Base-by-base conservation (phyloP, 768 basidiomycete species). In the Termitomyces sp. region DNA sequence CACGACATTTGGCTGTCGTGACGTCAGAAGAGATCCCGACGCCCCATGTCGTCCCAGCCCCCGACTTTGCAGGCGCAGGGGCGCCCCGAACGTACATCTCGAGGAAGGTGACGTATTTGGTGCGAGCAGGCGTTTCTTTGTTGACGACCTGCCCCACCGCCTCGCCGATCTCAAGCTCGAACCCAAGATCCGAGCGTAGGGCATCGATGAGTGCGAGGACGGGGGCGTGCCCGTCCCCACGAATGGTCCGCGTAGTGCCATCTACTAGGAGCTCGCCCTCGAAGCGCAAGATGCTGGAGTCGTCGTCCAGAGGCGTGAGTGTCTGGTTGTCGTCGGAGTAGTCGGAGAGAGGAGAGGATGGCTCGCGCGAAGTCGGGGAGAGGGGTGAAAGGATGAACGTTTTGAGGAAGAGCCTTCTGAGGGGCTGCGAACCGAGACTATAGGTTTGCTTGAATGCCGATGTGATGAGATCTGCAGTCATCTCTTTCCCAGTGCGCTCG, bases 141-240 rank as follows among this genome's bases (percentile, higher is more conserved):
- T 63, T 83, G 58, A 92, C 81, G 31, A 82, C 78, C 70, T 92
- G 89, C 59, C 89, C 87, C 8, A 81, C 75, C 68, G 88, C 91
- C 69, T 91, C 90, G 53, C 87, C 80, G 41, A 92, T 71, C 48
- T 80, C 74, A 57, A 92, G 75, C 62, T 87, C 73, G 63, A 92
- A 76, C 54, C 82, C 83, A 38, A 90, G 79, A 63, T 86, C 82
- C 1, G 73, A 74, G 60, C 76, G 76, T 40, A 94, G 81, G n/a
- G 90, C 89, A 56, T 89, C 75, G 35, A 94, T 76, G 61, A 92
- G 73, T 25, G 92, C 85, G 27, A 86, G 89, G 23, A 92, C 79
- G 5, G 90, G 88, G 23, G 87, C 89, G 65, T 87, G 87, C 11
- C 91, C 91, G 49, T 85, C 83, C n/a, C 91, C 91, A 53, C 79